These are phyloP conservation scores for Colletotrichum liriopes DNA, from an alignment of 2,329 filamentous ascomycete genomes.

Conservation along the genomic window DNA sequence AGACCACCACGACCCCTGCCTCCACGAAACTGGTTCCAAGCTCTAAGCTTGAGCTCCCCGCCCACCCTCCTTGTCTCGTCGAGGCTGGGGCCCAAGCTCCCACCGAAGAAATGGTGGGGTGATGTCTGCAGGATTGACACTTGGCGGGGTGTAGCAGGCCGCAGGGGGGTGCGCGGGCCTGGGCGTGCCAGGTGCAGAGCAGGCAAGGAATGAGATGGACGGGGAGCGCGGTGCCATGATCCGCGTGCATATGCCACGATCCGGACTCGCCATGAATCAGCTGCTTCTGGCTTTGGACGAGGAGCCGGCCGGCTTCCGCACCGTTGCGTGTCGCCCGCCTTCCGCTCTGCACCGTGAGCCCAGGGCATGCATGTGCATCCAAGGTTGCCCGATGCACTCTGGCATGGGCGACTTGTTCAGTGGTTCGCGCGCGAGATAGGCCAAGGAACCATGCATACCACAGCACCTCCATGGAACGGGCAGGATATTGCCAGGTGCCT, in stretches of 20 bases:
- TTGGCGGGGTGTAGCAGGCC: constrained; percentile 26
- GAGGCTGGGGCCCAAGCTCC: constrained; percentile 38
- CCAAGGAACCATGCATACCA: too few species aligned
- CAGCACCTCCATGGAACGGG: too few species aligned
- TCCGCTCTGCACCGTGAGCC: neutral
- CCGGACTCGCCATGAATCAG: constrained; percentile 27
- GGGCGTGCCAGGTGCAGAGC: constrained; percentile 10
- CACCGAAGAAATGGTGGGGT: constrained; percentile 31
- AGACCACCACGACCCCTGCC: neutral
- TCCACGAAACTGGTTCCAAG: neutral
- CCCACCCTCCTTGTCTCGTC: constrained; percentile 5
- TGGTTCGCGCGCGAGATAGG: too few species aligned
- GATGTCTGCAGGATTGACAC: constrained; percentile 42
- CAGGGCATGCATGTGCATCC: neutral
- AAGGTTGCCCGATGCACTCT: neutral
- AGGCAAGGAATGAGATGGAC: constrained; percentile 6
- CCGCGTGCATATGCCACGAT: constrained; percentile 19
- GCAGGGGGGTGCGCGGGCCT: constrained; percentile 3
- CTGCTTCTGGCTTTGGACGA: constrained; percentile 32
- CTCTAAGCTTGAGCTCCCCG: constrained; percentile 20
- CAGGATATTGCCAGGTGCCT: too few species aligned
- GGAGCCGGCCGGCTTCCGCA: constrained; percentile 29
- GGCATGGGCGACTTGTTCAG: neutral
- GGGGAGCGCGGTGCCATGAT: constrained; percentile 1
- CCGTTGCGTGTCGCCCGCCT: too few species aligned